Evolutionary conservation across 2,329 filamentous ascomycete genomes (phyloP), one percentile per base, ranked within the genome.

Genomic region (Dactylellina parvicollis): DNA sequence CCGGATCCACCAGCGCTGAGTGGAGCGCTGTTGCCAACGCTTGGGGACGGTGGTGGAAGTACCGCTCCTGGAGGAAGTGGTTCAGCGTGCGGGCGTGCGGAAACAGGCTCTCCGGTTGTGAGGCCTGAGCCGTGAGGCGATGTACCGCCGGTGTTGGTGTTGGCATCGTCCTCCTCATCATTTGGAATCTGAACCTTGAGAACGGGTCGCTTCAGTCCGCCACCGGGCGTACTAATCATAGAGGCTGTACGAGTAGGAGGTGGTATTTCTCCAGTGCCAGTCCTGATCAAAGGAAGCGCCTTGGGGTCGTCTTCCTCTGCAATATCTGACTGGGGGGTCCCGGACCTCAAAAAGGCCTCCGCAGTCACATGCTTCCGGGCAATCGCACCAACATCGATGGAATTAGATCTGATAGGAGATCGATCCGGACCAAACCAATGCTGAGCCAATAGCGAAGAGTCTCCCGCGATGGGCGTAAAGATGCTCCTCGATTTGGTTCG

Each of bases 131-230:
- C 66, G 10, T 78, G 90, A 83, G 80, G 86, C 80, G 80, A 85
- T 1, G 90, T 91, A 62, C 91, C 91, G 49, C 85, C 91, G 2
- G 90, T 91, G 47, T 88, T 90, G 73, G 86, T 90, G 66, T 88
- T 91, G 47, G 86, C 88, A 46, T 83, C 83, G 77, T 96, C 92
- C 8, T 92, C 96, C 40, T 89, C 88, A 78, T 96, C 95, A 76
- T 92, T 94, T 0, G 95, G 95, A 78, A 99, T 99, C 79, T 97
- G 92, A 3, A 99, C 92, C 77, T 92, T 96, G 49, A 99, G 84
- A 59, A 92, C 87, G 1, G 95, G 95, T 61, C 93, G 86, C 78
- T 91, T 88, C 16, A 74, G 28, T 4, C 70, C 70, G n/a, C 70
- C 64, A 7, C 87, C 88, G 62, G 87, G 87, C 9, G 81, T 76